Conservation (phyloP, 305 asterid genomes). For the Rubia balearica region DNA sequence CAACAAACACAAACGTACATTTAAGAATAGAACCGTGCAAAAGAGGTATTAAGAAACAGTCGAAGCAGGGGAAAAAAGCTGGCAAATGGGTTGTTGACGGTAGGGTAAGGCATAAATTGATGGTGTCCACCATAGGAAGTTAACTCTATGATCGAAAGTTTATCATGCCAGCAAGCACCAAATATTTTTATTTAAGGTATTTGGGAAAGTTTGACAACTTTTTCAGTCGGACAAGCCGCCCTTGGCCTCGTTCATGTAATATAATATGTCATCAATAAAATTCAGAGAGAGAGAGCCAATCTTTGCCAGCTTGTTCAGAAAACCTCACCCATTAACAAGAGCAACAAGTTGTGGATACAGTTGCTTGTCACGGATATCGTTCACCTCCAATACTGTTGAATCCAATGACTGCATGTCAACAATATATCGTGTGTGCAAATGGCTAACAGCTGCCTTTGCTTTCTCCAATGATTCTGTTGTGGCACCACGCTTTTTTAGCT, state of each 20-base stretch:
- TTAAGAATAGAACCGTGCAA: not conserved
- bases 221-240: not conserved
- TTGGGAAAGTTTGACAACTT: not conserved
- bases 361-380: slow-evolving; percentile 90
- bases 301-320: not conserved
- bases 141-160: not conserved
- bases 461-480: slow-evolving; percentile 79
- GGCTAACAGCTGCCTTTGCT: slow-evolving; percentile 94
- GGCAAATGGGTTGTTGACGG: not conserved
- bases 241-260: not conserved
- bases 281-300: not conserved
- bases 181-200: not conserved
- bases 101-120: not conserved
- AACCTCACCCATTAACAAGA: slow-evolving; percentile 77
- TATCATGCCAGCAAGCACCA: not conserved
- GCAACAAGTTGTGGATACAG: slow-evolving; percentile 76
- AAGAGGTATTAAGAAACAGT: not conserved
- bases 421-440: slow-evolving; percentile 86
- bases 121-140: not conserved
- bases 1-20: not conserved
- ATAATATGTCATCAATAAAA: not conserved
- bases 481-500: slow-evolving; percentile 70
- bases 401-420: slow-evolving; percentile 98
- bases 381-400: slow-evolving; percentile 84
- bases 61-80: not conserved